Base-by-base conservation (phyloP, 768 basidiomycete species). In the Pisolithus tinctorius region DNA sequence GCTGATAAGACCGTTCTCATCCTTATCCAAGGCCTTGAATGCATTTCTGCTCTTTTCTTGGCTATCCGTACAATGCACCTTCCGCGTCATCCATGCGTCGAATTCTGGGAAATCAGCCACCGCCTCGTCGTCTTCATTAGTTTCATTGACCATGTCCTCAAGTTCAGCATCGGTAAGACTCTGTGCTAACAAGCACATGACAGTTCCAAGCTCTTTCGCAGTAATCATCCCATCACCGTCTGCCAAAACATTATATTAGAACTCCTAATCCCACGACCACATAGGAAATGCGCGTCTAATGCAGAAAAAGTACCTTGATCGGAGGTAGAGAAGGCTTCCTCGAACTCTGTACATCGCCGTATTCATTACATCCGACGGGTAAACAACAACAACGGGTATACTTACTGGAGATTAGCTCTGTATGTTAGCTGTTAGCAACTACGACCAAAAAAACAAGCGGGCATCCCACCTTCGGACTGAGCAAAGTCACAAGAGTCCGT, bases 321-420 rank as follows among this genome's bases (percentile, higher is more conserved):
- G 70, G 97, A 97, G 17, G 97, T 80, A 53, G 93, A 92, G 75
- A 98, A 97, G 45, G 94, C 94, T 77, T 97, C 94, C 79, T 95
- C 96, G 83, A 94, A 97, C 72, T 95, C 93, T 90, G 67, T 27
- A 45, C 26, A 45, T 30, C 23, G 41, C 43, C 58, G n/a, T 29
- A 17, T n/a, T 26, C 43, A 39, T 53, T 53, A 47, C 13, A 56
- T 47, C 36, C 34, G 29, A 14, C 11, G 31, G 30, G 34, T 36
- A 29, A 20, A 20, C 20, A 45, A 10, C 30, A 44, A 45, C 17
- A 44, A 53, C 40, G 13, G 36, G 70, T 83, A 43, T 63, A 90
- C 41, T 42, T 3, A 42, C 92, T 91, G 63, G 90, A 82, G 62
- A 93, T 90, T 78, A 93, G 91, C 69, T 93, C 92, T 95, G 65